Evolutionary conservation across 331 rosid genomes (phyloP), one percentile per base, ranked within the genome.

Genomic region (Quercus lobata): DNA sequence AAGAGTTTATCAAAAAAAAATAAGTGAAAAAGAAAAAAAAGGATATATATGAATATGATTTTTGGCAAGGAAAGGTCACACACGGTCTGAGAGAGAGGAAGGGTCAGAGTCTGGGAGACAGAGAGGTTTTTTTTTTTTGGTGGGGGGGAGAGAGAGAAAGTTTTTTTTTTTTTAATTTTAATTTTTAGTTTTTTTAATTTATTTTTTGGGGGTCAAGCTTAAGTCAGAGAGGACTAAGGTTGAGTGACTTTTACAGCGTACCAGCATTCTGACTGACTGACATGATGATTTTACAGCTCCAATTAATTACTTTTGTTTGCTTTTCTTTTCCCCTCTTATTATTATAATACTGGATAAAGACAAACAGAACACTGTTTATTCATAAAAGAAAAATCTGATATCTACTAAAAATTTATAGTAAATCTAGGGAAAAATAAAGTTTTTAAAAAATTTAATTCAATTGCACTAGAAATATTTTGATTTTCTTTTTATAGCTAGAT

Each of bases 161-260:
- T 18, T 27, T 16, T 25, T 3, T 17, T 1, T 3, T 19, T 18
- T 19, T 58, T n/a, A 19, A 10, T 57, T 57, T 6, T 4, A 4
- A 0, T 29, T 44, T 24, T 34, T 57, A 1, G 18, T 34, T 17
- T 6, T 18, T 18, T 18, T 16, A 2, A 41, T 6, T 21, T 22
- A 1, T 10, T 58, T 21, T 22, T n/a, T 17, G 7, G 4, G 76
- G 71, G 82, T 84, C 84, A 84, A 83, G 77, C 60, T 71, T 57
- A 79, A 83, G 83, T 83, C 86, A 78, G 83, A 83, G 73, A 73
- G 22, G 12, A 53, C 35, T 49, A 7, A 24, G n/a, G 55, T 63
- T 1, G 29, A 71, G 49, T 41, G 62, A 58, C 57, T 44, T 70
- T 46, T 25, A 57, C 76, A 69, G 76, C 35, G 15, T 41, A 7